These are phyloP conservation scores for Gynandropsis gynandra DNA, from an alignment of 345 rosid species.

Conservation along the genomic window DNA sequence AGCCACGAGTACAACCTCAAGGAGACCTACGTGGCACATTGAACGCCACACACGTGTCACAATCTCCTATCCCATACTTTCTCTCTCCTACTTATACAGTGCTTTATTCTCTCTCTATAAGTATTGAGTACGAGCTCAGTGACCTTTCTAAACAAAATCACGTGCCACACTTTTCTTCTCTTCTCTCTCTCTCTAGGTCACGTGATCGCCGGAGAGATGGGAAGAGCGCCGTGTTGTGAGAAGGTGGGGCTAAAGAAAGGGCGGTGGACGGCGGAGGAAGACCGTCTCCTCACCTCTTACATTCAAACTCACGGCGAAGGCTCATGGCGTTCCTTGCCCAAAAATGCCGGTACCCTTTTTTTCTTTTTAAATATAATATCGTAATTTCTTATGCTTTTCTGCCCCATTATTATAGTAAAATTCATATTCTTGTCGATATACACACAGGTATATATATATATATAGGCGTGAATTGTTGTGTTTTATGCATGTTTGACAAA, in stretches of 20 bases:
- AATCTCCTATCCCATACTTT: slow-evolving; percentile 17
- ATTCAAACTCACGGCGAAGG: slow-evolving; percentile 32
- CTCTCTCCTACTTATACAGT: slow-evolving; percentile 3
- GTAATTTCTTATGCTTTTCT: too few relatives aligned
- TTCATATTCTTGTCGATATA: too few relatives aligned
- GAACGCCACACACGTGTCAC: slow-evolving; percentile 34
- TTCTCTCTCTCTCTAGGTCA: slow-evolving; percentile 20
- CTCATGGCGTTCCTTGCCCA: slow-evolving; percentile 35
- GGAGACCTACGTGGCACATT: slow-evolving; percentile 18
- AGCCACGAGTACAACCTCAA: slow-evolving; percentile 50
- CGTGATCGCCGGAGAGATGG: slow-evolving; percentile 48
- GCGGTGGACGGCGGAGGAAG: slow-evolving; percentile 35
- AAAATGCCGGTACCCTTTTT: slow-evolving; percentile 27
- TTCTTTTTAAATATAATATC: too few relatives aligned
- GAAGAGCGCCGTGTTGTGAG: slow-evolving; percentile 36
- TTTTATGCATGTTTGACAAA: too few relatives aligned
- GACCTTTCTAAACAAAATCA: slow-evolving; percentile 15
- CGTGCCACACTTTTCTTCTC: slow-evolving; percentile 11
- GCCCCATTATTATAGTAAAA: too few relatives aligned
- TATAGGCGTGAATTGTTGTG: too few relatives aligned
- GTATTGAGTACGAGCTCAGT: slow-evolving; percentile 14
- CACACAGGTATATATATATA: too few relatives aligned
- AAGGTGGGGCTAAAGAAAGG: slow-evolving; percentile 31
- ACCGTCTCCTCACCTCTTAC: slow-evolving; percentile 26
- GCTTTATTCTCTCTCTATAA: slow-evolving; percentile 16